A percentile compares a stretch with the other conserved stretches of the same genome.
phyloP scores from a whole-genome alignment of 176 grass and related monocot species.

The Secale cereale region DNA sequence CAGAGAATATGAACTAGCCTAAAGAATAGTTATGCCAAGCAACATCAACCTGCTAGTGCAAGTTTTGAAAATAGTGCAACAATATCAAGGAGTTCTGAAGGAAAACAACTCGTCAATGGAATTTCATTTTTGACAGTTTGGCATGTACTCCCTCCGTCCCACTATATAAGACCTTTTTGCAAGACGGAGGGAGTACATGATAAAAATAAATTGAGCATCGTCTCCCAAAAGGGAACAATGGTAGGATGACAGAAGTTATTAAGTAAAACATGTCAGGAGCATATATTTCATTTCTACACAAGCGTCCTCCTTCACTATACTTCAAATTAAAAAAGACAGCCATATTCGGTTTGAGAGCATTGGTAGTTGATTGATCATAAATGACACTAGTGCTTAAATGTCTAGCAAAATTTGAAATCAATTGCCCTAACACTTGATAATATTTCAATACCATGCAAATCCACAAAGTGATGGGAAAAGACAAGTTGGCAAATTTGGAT shows the following conservation, averaged over 20 bases:
- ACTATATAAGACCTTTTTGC: no score
- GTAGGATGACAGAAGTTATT: neutral
- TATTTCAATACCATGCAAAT: neutral
- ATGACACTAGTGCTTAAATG: neutral
- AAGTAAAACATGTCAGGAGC: neutral
- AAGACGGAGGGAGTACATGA: no score
- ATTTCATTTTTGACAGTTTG: no score
- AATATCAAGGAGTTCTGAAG: neutral
- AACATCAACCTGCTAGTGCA: neutral
- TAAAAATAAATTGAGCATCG: neutral
- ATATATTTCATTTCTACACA: neutral
- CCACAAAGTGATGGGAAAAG: neutral
- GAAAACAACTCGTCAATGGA: no score
- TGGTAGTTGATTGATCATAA: conserved; percentile 1
- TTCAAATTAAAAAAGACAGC: neutral
- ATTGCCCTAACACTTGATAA: neutral
- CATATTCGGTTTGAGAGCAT: neutral
- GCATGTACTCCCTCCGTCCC: no score
- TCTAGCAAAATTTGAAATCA: neutral
- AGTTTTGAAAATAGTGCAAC: no score
- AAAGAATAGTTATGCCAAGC: neutral
- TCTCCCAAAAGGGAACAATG: neutral
- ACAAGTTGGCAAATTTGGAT: neutral
- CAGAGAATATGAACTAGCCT: neutral
- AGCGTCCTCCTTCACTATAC: neutral